Evolutionary conservation across 2,329 filamentous ascomycete genomes (phyloP), one percentile per base, ranked within the genome.

Genomic region (Thelonectria rubi): DNA sequence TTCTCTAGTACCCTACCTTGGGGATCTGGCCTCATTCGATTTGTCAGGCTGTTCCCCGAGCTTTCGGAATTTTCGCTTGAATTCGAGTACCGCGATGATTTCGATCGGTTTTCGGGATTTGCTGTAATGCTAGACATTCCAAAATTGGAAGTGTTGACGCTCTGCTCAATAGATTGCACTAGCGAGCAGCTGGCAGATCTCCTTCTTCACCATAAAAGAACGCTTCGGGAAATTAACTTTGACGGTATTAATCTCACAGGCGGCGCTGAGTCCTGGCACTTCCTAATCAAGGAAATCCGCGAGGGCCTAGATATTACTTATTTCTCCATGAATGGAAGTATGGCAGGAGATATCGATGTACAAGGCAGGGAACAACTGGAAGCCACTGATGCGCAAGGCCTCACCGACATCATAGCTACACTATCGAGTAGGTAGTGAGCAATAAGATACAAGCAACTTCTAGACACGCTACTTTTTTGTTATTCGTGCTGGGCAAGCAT

Each of bases 261-360:
- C 7, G 37, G 50, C 18, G 24, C 8, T 6, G 14, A 32, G 17
- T 24, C 50, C n/a, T 52, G 40, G 52, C 53, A 53, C 26, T 7
- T 7, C 12, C 30, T 55, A 1, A 32, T 55, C n/a, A 12, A 46
- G 18, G 12, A 14, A 1, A 55, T 55, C 15, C 42, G 37, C 11
- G 34, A n/a, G n/a, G 24, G 10, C 8, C 10, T 55, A 26, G 32
- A 47, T 10, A 47, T 55, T 18, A 15, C 42, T 12, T 46, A 46
- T 46, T 46, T 55, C 9, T 32, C 40, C 3, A 55, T 55, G 42
- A n/a, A n/a, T n/a, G n/a, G n/a, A n/a, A n/a, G n/a, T n/a, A n/a
- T n/a, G n/a, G n/a, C n/a, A n/a, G n/a, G n/a, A n/a, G n/a, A n/a
- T n/a, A n/a, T n/a, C n/a, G n/a, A n/a, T n/a, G n/a, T n/a, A n/a